Percentiles rank a stretch among this genome's conserved stretches.
phyloP scores from a whole-genome alignment of 2,329 filamentous ascomycete species.

The Sporothrix dimorphospora region DNA sequence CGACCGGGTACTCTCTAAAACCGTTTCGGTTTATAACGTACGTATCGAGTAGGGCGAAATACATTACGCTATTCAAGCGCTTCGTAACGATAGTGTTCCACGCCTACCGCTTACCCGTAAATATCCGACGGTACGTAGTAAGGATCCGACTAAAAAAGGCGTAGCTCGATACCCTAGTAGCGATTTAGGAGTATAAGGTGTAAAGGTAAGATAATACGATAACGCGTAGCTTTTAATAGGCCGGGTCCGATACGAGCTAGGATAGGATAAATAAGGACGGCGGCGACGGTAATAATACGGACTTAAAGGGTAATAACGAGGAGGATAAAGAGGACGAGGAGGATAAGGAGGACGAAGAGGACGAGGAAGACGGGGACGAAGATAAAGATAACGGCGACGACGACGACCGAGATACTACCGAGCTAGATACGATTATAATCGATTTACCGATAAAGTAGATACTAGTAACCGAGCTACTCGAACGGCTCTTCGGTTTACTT shows the following conservation, averaged over 20 bases:
- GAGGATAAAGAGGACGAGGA: background rate
- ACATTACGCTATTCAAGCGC: background rate
- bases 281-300: background rate
- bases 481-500: background rate
- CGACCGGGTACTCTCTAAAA: background rate
- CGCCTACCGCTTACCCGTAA: background rate
- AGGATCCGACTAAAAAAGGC: background rate
- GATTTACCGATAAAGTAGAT: background rate
- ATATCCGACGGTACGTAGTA: background rate
- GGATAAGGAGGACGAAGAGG: background rate
- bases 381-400: background rate
- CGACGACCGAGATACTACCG: background rate
- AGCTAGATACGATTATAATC: background rate
- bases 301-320: background rate
- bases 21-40: background rate
- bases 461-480: background rate
- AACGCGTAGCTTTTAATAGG: background rate
- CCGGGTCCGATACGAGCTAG: background rate
- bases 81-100: background rate
- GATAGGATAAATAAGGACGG: background rate
- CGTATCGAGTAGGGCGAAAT: background rate
- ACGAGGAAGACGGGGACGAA: background rate
- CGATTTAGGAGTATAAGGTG: background rate
- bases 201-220: background rate
- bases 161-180: background rate